A percentile compares a stretch with the other conserved stretches of the same genome.
These are phyloP conservation scores for Yamadazyma ubonensis DNA, from an alignment of 805 yeast species.

Conservation along the genomic window DNA sequence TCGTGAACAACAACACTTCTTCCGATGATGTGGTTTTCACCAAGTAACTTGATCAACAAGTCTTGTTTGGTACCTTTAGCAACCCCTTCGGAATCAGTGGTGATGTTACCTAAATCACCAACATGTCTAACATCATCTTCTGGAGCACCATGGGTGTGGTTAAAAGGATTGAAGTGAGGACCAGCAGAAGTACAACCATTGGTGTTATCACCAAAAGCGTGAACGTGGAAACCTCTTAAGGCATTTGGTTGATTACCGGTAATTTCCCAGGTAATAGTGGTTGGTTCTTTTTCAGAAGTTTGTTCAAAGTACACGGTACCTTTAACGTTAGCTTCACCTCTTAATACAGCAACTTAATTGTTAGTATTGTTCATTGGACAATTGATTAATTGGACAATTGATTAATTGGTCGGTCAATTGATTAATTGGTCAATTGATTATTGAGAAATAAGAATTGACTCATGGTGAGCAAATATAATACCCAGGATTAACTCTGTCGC, in stretches of 20 bases:
- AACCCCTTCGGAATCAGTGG: slow-evolving; percentile 82
- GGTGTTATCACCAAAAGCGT: slow-evolving; percentile 97
- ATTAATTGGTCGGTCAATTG: neutral
- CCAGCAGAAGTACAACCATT: slow-evolving; percentile 99
- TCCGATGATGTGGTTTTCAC: slow-evolving; percentile 86
- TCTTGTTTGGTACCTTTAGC: slow-evolving; percentile 91
- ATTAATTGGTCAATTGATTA: no score
- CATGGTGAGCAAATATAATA: slow-evolving; percentile 10
- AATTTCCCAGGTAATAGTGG: slow-evolving; percentile 85
- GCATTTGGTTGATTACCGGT: slow-evolving; percentile 87
- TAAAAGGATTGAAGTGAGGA: slow-evolving; percentile 92
- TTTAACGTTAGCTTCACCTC: slow-evolving; percentile 89
- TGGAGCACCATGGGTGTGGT: slow-evolving; percentile 90
- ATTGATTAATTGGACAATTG: neutral
- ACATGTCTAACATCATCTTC: slow-evolving; percentile 78
- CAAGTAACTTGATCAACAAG: slow-evolving; percentile 72
- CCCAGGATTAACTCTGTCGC: neutral
- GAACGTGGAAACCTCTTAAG: slow-evolving; percentile 95
- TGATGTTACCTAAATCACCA: slow-evolving; percentile 95
- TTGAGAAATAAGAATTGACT: no score
- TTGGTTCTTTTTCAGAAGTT: slow-evolving; percentile 71
- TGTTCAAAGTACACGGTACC: slow-evolving; percentile 91
- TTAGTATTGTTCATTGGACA: slow-evolving; percentile 5
- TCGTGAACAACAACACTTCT: slow-evolving; percentile 94
- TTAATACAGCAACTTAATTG: slow-evolving; percentile 79